phyloP scores from a whole-genome alignment of 441 rosid species.

The Theobroma grandiflorum region DNA sequence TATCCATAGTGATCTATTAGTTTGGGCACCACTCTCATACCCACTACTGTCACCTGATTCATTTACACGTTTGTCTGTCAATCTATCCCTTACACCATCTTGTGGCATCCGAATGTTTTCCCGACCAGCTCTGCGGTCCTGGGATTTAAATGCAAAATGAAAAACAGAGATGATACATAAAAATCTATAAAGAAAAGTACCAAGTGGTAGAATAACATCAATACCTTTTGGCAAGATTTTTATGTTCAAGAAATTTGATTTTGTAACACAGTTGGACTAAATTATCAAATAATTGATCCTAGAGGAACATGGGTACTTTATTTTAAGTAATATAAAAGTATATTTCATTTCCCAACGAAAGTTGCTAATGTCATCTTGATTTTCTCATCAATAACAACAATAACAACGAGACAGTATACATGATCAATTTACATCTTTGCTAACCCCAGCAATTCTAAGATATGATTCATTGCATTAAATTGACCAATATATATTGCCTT shows the following conservation, averaged over 20 bases:
- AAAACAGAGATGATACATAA: slow-evolving; percentile 13
- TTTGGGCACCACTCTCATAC: slow-evolving; percentile 62
- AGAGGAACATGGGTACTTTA: not conserved
- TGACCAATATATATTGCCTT: not conserved
- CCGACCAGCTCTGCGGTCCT: slow-evolving; percentile 60
- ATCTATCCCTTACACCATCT: slow-evolving; percentile 41
- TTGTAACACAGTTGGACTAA: not conserved
- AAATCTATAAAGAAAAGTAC: slow-evolving; percentile 2
- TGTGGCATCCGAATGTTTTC: slow-evolving; percentile 43
- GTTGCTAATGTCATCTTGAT: not conserved
- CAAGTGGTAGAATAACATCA: slow-evolving; percentile 3
- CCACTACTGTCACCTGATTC: slow-evolving; percentile 83
- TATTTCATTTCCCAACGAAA: not conserved
- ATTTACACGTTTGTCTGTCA: slow-evolving; percentile 51
- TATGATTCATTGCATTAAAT: not conserved
- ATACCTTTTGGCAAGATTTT: not conserved
- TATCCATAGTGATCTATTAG: slow-evolving; percentile 46
- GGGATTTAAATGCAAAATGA: slow-evolving; percentile 26
- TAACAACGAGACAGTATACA: not conserved
- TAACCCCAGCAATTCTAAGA: not conserved
- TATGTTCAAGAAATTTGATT: slow-evolving; percentile 4
- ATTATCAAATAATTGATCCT: not conserved
- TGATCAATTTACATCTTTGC: not conserved
- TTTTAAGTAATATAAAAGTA: not conserved
- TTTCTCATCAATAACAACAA: not conserved